Percentiles rank a stretch among this genome's conserved stretches.
Evolutionary conservation across 225 moss, liverwort and hornwort genomes (phyloP).

Genomic region (Physcomitrium patens): DNA sequence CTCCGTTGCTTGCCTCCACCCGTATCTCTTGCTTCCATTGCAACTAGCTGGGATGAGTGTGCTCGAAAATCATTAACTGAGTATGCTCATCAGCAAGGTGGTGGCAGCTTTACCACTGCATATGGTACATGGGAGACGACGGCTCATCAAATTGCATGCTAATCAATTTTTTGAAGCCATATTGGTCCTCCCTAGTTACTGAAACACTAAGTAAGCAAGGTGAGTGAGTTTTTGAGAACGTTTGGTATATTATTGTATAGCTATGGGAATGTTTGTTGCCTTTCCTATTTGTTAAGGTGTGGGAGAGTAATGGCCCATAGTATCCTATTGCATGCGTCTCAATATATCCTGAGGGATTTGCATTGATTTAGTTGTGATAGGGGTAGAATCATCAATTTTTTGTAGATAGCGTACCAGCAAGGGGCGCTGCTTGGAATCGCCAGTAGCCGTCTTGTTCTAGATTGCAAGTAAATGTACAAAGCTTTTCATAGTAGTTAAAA

Average conservation of each 20-base stretch:
- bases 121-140: slow-evolving; percentile 79
- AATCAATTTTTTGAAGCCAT: slow-evolving; percentile 13
- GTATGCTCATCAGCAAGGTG: slow-evolving; percentile 70
- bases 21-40: slow-evolving; percentile 65
- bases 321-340: slow-evolving; percentile 7
- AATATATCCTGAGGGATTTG: slow-evolving; percentile 17
- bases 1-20: slow-evolving; percentile 65
- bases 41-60: slow-evolving; percentile 83
- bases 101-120: slow-evolving; percentile 77
- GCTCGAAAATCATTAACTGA: slow-evolving; percentile 78
- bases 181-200: neutral
- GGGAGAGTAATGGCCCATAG: neutral
- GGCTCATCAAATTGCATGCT: slow-evolving; percentile 28
- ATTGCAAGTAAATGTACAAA: slow-evolving; percentile 30
- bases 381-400: neutral
- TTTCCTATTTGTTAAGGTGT: slow-evolving; percentile 4
- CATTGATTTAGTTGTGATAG: slow-evolving; percentile 1
- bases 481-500: too few relatives aligned
- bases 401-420: slow-evolving; percentile 22
- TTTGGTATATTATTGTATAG: slow-evolving; percentile 16
- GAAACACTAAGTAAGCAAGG: neutral
- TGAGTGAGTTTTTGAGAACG: neutral
- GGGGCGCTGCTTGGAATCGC: slow-evolving; percentile 10
- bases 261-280: neutral
- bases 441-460: slow-evolving; percentile 14